Evolutionary conservation across 495 filamentous ascomycete genomes (phyloP), one percentile per base, ranked within the genome.

Genomic region (Extremus antarcticus): DNA sequence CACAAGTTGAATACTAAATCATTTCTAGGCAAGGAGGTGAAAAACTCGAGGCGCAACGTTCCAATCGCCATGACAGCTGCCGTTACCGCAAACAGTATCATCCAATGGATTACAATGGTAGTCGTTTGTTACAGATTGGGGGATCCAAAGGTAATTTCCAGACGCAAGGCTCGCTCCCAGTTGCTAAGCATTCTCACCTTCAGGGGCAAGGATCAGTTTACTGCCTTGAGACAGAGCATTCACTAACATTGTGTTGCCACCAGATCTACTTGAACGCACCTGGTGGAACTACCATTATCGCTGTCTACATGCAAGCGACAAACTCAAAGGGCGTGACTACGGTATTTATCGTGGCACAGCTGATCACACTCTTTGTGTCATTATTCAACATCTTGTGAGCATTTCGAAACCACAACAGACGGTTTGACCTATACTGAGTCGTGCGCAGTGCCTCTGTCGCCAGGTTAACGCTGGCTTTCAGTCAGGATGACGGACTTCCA

Each of bases 271-370:
- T n/a, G 25, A 66, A 66, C 46, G 73, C 77, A 2, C 55, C 68
- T 16, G 80, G 79, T 10, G 67, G 70, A 0, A 73, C 79, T 1
- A 78, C 79, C 0, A 71, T 81, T 32, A 56, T 80, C 32, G 70
- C 76, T 25, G 70, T 82, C 1, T 80, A 77, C 63, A 64, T 75
- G 52, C 74, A 80, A 51, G 79, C 76, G 0, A 59, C 76, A 1
- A 59, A 65, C 0, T 76, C 67, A 43, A 71, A 68, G 29, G 70
- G 70, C 8, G 79, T 73, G 3, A 75, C 80, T 0, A 76, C 77
- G 46, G 73, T 74, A 3, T 54, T 81, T 13, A 73, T 68, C 50
- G 57, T 60, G 4, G 56, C 58, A 25, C 47, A 68, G 15, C 59
- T 64, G 21, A 41, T 58, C 47, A 56, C 65, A 10, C 61, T 62